phyloP scores from a whole-genome alignment of 2,329 filamentous ascomycete species.

The Aspergillus brasiliensis region DNA sequence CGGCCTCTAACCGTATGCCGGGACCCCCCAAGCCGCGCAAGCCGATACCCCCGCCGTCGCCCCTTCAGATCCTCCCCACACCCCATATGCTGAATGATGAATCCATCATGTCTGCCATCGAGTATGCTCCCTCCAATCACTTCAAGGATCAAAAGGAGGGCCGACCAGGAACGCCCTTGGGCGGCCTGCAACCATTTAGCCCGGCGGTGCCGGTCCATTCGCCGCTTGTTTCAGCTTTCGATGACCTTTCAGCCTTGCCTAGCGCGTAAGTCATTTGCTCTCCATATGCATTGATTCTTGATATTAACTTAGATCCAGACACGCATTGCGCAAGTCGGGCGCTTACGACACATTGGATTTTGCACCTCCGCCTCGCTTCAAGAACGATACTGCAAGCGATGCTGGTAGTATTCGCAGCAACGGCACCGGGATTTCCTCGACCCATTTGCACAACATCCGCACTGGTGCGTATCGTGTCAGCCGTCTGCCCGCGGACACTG shows the following conservation, averaged over 20 bases:
- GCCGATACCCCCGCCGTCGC: constrained; percentile 69
- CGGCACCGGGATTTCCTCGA: constrained; percentile 73
- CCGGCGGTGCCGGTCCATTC: constrained; percentile 71
- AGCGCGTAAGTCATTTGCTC: constrained; percentile 72
- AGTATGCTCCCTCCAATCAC: constrained; percentile 80
- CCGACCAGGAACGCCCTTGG: constrained; percentile 62
- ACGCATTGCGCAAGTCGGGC: constrained; percentile 52
- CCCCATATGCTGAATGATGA: constrained; percentile 84
- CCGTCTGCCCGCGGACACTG: constrained; percentile 76
- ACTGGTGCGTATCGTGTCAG: constrained; percentile 84
- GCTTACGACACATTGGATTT: constrained; percentile 54
- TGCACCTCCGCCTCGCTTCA: constrained; percentile 52
- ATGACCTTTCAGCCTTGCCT: constrained; percentile 81
- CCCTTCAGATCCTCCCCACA: constrained; percentile 77
- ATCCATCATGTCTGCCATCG: constrained; percentile 69
- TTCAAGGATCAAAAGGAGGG: constrained; percentile 71
- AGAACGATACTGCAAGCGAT: constrained; percentile 48
- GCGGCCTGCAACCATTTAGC: constrained; percentile 67
- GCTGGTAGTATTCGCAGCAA: constrained; percentile 64
- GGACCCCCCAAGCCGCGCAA: constrained; percentile 53
- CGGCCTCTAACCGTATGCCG: constrained; percentile 56
- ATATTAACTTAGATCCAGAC: constrained; percentile 36
- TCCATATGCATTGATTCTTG: not conserved
- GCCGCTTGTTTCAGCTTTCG: constrained; percentile 81
- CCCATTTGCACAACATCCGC: constrained; percentile 71